Evolutionary conservation across 805 yeast genomes (phyloP), one percentile per base, ranked within the genome.

Genomic region (Schizosaccharomyces cryophilus): DNA sequence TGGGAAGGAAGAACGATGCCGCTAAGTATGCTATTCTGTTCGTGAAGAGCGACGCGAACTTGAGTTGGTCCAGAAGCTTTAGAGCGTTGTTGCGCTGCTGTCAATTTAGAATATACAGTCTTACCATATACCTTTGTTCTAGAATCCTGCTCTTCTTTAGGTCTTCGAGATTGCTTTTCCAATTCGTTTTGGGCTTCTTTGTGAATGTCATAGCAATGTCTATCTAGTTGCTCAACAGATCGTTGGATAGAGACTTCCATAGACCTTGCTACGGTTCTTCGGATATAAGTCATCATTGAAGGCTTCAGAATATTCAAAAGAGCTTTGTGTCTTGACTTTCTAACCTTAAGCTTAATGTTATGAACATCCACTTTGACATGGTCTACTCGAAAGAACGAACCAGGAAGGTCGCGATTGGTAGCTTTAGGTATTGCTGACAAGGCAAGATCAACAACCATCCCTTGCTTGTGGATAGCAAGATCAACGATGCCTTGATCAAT

Each of bases 291-390:
- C 47, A 65, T 51, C 45, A 64, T 56, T 42, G 64, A 42, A 1
- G 66, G 66, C 40, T 59, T 54, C 62, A 65, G 63, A 30, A 65
- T 19, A 4, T 47, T 55, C 55, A 64, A 62, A n/a, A 65, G 60
- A 5, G 63, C 35, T 61, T 60, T 61, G 56, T 65, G 66, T 13
- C 54, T 60, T 30, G 66, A 64, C 60, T 62, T 54, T 29, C 42
- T 58, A n/a, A 64, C 58, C 5, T 64, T 54, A 11, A 59, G 61
- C 54, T 59, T 59, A 45, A 64, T 26, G 31, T 58, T 30, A 35
- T 62, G 42, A 38, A 64, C 58, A 40, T 42, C 61, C 26, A 64
- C 66, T 24, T 65, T 48, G 17, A 64, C 65, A 24, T 61, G 45
- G 21, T 65, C 66, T 42, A 64, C 64, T 38, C 61, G 26, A 61